Base-by-base conservation (phyloP, 164 flowering plant genomes). In the Amborella trichopoda region DNA sequence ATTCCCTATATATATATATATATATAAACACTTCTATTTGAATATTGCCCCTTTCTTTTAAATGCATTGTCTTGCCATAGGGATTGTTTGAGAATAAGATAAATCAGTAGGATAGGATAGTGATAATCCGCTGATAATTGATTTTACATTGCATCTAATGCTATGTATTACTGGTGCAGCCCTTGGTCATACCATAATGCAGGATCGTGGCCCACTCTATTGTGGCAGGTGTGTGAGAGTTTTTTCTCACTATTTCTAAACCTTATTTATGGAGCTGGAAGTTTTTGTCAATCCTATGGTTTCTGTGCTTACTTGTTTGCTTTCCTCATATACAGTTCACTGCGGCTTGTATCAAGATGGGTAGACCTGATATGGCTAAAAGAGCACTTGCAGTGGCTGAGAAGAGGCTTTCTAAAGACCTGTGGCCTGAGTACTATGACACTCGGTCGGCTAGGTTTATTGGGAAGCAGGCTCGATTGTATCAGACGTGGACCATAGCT, bases 111-210 rank as follows among this genome's bases (percentile, higher is more conserved):
- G n/a, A n/a, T n/a, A n/a, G n/a, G n/a, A n/a, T n/a, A n/a, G n/a
- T n/a, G n/a, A n/a, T n/a, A n/a, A n/a, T n/a, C n/a, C n/a, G n/a
- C n/a, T n/a, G n/a, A n/a, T n/a, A n/a, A n/a, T n/a, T n/a, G n/a
- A n/a, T n/a, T n/a, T n/a, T n/a, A n/a, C n/a, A 30, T 6, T 6
- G 13, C 34, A 30, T 6, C 9, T 6, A 6, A 6, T 30, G 13
- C 2, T 20, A 11, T 2, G 2, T 19, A 8, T 19, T 20, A 13
- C 19, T 21, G 9, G 26, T 74, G 58, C 81, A 88, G 96, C 30
- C 82, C 96, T 22, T 88, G 91, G 96, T 87, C 96, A 24, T 87
- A 87, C 70, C 96, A 87, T 40, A 87, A 87, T 64, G 88, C 94
- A 39, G 96, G 96, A 44, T 88, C 94, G 28, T 88, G 96, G 96